Evolutionary conservation across 129 eudicot genomes (phyloP), one percentile per base, ranked within the genome.

Genomic region (Oenanthe sinensis): DNA sequence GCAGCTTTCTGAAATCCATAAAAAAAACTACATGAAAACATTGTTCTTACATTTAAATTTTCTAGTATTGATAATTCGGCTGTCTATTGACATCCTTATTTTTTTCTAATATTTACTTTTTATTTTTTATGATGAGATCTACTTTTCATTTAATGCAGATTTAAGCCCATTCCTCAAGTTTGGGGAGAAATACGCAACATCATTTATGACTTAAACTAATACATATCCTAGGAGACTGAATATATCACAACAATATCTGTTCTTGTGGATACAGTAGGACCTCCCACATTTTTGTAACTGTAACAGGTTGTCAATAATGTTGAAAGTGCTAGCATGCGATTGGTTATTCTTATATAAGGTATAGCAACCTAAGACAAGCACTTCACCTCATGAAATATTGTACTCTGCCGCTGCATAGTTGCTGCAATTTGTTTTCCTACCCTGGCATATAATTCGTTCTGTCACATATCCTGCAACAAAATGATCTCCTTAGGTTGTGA

Each of bases 381-480:
- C 30, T 20, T 60, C 5, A 80, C 83, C 83, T 80, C 30, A 80
- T 20, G 47, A 72, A 71, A n/a, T 20, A 43, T 67, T 72, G 84
- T 42, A 85, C 85, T 63, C 78, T 81, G 80, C 65, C 82, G 77
- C 83, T 73, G 84, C 82, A 81, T 79, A 85, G 44, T 78, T 78
- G 43, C 71, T 85, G 39, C 67, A 36, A 78, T 68, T 85, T 44
- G 75, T 82, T 62, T 71, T 82, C 77, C 79, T 40, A 69, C 45
- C 45, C 76, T 67, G 85, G 83, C 85, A 78, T 65, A 83, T 81
- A 79, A 79, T 81, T 80, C 75, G 69, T 84, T 79, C 83, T 78
- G 75, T 81, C 82, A 85, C 79, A 81, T 83, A 87, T 77, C 84
- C 91, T 87, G 89, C 87, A 83, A 16, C n/a, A 39, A 17, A 36